phyloP scores from a whole-genome alignment of 371 early-diverging fungal species.

The Rhizopus sp. region DNA sequence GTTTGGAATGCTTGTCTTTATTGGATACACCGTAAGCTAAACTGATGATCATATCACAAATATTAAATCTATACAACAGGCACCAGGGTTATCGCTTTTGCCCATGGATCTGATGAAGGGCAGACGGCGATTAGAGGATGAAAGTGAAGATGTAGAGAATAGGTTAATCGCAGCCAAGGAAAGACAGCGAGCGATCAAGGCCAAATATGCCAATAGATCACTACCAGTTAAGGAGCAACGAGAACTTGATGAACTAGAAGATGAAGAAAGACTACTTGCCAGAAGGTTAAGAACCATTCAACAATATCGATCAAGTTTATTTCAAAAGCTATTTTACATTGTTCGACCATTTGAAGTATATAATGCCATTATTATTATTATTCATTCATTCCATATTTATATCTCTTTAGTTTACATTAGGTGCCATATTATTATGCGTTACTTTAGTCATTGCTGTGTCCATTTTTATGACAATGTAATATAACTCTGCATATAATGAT shows the following conservation, averaged over 20 bases:
- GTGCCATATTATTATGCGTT: slow-evolving; percentile 33
- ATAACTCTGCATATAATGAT: neutral
- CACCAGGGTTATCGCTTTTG: slow-evolving; percentile 57
- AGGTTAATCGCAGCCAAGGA: slow-evolving; percentile 40
- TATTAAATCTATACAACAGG: slow-evolving; percentile 26
- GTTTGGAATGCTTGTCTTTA: slow-evolving; percentile 44
- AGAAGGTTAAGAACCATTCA: slow-evolving; percentile 35
- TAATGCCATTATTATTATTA: slow-evolving; percentile 4
- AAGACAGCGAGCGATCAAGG: slow-evolving; percentile 42
- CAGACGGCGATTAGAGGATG: slow-evolving; percentile 34
- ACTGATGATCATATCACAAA: neutral
- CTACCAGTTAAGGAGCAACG: slow-evolving; percentile 46
- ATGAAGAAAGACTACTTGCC: slow-evolving; percentile 48
- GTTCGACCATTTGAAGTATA: slow-evolving; percentile 50
- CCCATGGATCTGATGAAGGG: slow-evolving; percentile 56
- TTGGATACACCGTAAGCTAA: slow-evolving; percentile 46
- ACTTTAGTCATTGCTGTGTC: slow-evolving; percentile 44
- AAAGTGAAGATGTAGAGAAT: slow-evolving; percentile 41
- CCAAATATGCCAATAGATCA: slow-evolving; percentile 36
- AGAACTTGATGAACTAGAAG: slow-evolving; percentile 46
- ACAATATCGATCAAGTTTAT: slow-evolving; percentile 32
- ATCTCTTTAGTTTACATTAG: slow-evolving; percentile 31
- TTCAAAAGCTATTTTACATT: slow-evolving; percentile 25
- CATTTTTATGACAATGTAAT: slow-evolving; percentile 60
- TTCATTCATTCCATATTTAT: neutral